These are phyloP conservation scores for Psilocybe azurescens DNA, from an alignment of 768 basidiomycete species.

Conservation along the genomic window DNA sequence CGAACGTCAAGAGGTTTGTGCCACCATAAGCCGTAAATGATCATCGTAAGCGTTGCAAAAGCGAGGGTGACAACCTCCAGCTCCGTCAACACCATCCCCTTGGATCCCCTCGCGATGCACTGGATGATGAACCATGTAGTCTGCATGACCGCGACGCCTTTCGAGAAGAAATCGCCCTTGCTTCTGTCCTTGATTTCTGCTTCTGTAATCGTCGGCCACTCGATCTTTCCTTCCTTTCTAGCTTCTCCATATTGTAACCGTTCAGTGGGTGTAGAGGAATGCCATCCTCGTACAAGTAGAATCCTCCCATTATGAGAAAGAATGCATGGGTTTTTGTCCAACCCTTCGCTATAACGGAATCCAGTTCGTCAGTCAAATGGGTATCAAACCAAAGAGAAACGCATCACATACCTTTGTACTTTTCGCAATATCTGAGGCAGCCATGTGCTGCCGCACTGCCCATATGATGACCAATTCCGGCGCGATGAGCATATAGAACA, in stretches of 20 bases:
- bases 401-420: slow-evolving; percentile 1
- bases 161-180: slow-evolving; percentile 40
- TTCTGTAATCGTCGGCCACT: slow-evolving; percentile 23
- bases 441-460: slow-evolving; percentile 17
- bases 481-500: slow-evolving; percentile 17
- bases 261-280: not conserved
- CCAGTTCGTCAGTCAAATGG: not conserved
- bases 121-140: slow-evolving; percentile 40
- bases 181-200: slow-evolving; percentile 29
- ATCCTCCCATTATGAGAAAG: slow-evolving; percentile 27
- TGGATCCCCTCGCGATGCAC: slow-evolving; percentile 27
- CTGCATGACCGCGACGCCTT: slow-evolving; percentile 37
- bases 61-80: slow-evolving; percentile 42
- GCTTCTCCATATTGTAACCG: slow-evolving; percentile 12
- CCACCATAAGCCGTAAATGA: slow-evolving; percentile 42
- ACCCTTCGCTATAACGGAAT: not conserved
- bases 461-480: slow-evolving; percentile 22
- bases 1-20: slow-evolving; percentile 41
- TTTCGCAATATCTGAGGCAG: slow-evolving; percentile 3
- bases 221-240: slow-evolving; percentile 19
- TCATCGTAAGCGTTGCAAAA: slow-evolving; percentile 33
- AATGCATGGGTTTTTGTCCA: slow-evolving; percentile 25
- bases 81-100: slow-evolving; percentile 34
- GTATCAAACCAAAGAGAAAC: not conserved
- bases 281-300: slow-evolving; percentile 27